A percentile compares a stretch with the other conserved stretches of the same genome.
phyloP scores from a whole-genome alignment of 1,139 yeast genomes.

The Nematodospora anomalae region DNA sequence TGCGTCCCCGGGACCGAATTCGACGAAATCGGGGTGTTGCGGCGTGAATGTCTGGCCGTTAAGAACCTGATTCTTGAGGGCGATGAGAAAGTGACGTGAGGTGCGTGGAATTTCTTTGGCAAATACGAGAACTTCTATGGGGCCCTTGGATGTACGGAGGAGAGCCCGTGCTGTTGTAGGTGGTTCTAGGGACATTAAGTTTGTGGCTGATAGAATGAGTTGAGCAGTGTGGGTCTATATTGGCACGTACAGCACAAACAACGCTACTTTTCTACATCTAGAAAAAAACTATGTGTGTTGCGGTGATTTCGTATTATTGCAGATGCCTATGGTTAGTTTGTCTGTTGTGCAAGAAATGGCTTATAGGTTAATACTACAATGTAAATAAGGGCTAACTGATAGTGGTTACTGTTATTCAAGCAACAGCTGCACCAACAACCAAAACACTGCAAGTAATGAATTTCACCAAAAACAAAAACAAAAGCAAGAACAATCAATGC shows the following conservation, averaged over 20 bases:
- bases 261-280: not conserved
- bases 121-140: conserved; percentile 63
- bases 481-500: too few species aligned
- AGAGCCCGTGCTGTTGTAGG: conserved; percentile 60
- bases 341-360: too few species aligned
- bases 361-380: too few species aligned
- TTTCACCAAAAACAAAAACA: too few species aligned
- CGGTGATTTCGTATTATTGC: too few species aligned
- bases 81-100: conserved; percentile 43
- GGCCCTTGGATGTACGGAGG: conserved; percentile 60
- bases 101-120: conserved; percentile 67
- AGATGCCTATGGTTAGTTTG: too few species aligned
- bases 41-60: conserved; percentile 23
- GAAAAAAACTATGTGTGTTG: too few species aligned
- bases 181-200: conserved; percentile 43
- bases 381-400: too few species aligned
- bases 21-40: not conserved
- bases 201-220: conserved; percentile 2
- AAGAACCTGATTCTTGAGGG: conserved; percentile 21
- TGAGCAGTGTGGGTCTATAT: too few species aligned
- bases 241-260: not conserved
- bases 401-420: too few species aligned
- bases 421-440: too few species aligned
- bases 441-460: too few species aligned
- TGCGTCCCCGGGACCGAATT: conserved; percentile 26